phyloP scores from a whole-genome alignment of 352 stramenopile genomes.

The Globisporangium nodosum region DNA sequence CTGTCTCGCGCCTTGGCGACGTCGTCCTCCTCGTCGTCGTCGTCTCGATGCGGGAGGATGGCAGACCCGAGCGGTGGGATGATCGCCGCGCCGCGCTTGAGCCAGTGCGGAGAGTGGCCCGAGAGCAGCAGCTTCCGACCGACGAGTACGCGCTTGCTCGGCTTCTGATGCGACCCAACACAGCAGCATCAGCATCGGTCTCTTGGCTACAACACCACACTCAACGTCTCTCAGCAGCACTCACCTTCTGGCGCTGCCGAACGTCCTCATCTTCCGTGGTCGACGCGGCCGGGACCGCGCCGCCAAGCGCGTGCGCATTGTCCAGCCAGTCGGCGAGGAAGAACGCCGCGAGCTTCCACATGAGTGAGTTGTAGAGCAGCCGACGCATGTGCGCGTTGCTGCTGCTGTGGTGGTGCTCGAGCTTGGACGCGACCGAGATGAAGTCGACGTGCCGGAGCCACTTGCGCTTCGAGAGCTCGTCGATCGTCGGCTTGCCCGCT shows the following conservation, averaged over 20 bases:
- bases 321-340: conserved; percentile 38
- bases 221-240: not conserved
- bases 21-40: not conserved
- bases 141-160: conserved; percentile 6
- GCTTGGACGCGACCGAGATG: conserved; percentile 30
- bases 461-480: conserved; percentile 37
- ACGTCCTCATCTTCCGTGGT: conserved; percentile 29
- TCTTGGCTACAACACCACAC: not conserved
- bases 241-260: conserved; percentile 9
- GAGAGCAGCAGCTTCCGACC: conserved; percentile 15
- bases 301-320: not conserved
- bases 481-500: conserved; percentile 31
- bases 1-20: not conserved
- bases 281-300: not conserved
- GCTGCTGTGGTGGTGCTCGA: conserved; percentile 15
- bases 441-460: conserved; percentile 60
- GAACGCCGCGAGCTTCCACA: conserved; percentile 50
- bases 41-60: conserved; percentile 14
- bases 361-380: conserved; percentile 26
- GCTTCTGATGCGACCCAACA: not conserved
- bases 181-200: too few species aligned
- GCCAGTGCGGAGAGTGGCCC: conserved; percentile 9
- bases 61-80: conserved; percentile 25
- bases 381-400: conserved; percentile 9
- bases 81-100: conserved; percentile 32